A percentile compares a stretch with the other conserved stretches of the same genome.
Evolutionary conservation across 192 early-diverging fungal species (phyloP).

Genomic region (Backusella australiensis): DNA sequence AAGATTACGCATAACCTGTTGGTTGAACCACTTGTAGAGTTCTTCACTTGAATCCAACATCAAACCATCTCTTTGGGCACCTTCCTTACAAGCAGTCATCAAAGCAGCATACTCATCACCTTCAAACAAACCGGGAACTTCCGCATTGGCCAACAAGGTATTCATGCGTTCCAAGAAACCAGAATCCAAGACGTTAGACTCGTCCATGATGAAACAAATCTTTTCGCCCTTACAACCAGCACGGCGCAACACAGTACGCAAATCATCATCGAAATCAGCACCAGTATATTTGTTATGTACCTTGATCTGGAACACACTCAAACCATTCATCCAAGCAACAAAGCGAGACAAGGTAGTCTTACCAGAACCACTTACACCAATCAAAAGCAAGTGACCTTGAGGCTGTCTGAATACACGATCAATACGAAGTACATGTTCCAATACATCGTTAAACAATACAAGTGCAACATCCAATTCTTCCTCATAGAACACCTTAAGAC

Average conservation of each 20-base stretch:
- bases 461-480: conserved; percentile 98
- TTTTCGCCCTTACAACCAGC: conserved; percentile 97
- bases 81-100: conserved; percentile 95
- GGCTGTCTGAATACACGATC: conserved; percentile 97
- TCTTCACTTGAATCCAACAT: conserved; percentile 94
- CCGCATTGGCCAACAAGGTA: conserved; percentile 96
- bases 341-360: conserved; percentile 98
- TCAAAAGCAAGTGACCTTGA: conserved; percentile 97
- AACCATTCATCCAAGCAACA: conserved; percentile 99
- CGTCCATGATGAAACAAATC: conserved; percentile 97
- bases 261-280: conserved; percentile 98
- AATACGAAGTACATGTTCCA: conserved; percentile 97
- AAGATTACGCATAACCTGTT: conserved; percentile 93
- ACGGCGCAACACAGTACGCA: conserved; percentile 84
- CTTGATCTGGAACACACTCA: conserved; percentile 94
- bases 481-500: conserved; percentile 98
- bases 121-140: conserved; percentile 98
- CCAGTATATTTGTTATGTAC: conserved; percentile 97
- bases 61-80: conserved; percentile 87
- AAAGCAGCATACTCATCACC: conserved; percentile 95
- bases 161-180: conserved; percentile 99
- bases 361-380: conserved; percentile 96
- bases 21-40: conserved; percentile 97
- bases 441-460: conserved; percentile 95
- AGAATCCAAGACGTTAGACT: conserved; percentile 95